These are phyloP conservation scores for Furcasterigmium furcatum DNA, from an alignment of 2,329 filamentous ascomycete species.

Conservation along the genomic window DNA sequence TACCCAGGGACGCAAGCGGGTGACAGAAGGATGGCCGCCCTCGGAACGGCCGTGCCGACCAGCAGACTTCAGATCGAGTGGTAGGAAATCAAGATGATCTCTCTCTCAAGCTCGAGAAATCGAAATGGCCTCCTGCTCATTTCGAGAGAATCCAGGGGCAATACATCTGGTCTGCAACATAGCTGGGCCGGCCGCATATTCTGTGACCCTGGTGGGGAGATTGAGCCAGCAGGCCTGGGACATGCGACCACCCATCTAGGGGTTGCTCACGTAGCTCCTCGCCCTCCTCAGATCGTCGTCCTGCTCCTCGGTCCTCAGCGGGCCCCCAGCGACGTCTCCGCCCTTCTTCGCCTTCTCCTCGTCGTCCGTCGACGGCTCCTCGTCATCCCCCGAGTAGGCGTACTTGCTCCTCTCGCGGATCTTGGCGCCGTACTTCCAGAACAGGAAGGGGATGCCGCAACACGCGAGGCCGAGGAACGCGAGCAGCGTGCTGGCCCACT, in stretches of 20 bases:
- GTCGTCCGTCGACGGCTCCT: slow-evolving; percentile 29
- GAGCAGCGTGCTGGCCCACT: slow-evolving; percentile 73
- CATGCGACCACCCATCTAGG: slow-evolving; percentile 27
- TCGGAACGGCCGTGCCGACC: too few relatives aligned
- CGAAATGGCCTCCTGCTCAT: too few relatives aligned
- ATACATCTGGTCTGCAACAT: too few relatives aligned
- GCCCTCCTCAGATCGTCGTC: slow-evolving; percentile 38
- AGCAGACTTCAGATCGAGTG: too few relatives aligned
- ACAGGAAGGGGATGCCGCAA: slow-evolving; percentile 79
- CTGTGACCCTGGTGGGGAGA: too few relatives aligned
- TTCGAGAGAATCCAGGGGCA: too few relatives aligned
- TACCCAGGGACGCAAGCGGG: too few relatives aligned
- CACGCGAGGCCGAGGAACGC: slow-evolving; percentile 74
- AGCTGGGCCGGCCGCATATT: too few relatives aligned
- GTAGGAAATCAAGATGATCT: too few relatives aligned
- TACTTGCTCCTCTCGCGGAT: slow-evolving; percentile 70
- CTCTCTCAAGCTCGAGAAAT: too few relatives aligned
- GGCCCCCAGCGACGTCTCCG: slow-evolving; percentile 14
- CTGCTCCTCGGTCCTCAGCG: slow-evolving; percentile 25
- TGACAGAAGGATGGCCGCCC: too few relatives aligned
- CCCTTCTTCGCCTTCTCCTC: slow-evolving; percentile 30
- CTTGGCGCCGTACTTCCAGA: slow-evolving; percentile 71
- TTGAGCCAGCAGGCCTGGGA: too few relatives aligned
- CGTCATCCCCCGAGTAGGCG: slow-evolving; percentile 64
- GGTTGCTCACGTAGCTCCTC: slow-evolving; percentile 44